Evolutionary conservation across 805 yeast genomes (phyloP), one percentile per base, ranked within the genome.

Genomic region (Isabelozyma pseudorhagii): DNA sequence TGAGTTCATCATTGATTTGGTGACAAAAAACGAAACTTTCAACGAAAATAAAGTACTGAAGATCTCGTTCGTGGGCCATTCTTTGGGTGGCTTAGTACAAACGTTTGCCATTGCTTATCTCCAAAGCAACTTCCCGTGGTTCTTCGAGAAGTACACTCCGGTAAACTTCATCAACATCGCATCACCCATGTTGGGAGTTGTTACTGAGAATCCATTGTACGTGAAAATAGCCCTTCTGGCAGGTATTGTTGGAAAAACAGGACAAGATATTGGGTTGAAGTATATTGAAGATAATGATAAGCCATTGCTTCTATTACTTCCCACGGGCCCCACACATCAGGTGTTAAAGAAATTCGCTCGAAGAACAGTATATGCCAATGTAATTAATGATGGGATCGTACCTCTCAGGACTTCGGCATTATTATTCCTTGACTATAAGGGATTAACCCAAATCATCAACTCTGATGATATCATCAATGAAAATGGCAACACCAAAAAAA

Each of bases 301-400:
- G 55, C 96, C 97, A 0, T 66, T 94, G 11, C 69, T 94, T 40
- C 82, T 89, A 52, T 68, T 89, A 25, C 71, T 93, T 4, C 96
- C 97, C 0, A 75, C 86, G 1, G 84, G 87, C 5, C 88, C 92
- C 2, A 85, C 93, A 0, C 84, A 85, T 52, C 68, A 68, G 36
- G 74, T 87, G 0, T 75, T 93, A 50, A 79, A 80, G 50, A 67
- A 68, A 50, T 93, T 94, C 68, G 63, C 75, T 40, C 71, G 86
- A 51, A 75, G 97, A 53, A 90, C 97, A 0, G 71, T 87, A 0
- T 94, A 94, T 66, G 97, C 98, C 0, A 94, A 94, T 67, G 85
- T 88, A 0, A 75, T 89, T 15, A 85, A 94, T 66, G 99, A 94
- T 69, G 99, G 99, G 2, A 91, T 94, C 47, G 99, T 94, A 1